Evolutionary conservation across 306 rosid species (phyloP), one percentile per base, ranked within the genome.

Genomic region (Purshia tridentata): DNA sequence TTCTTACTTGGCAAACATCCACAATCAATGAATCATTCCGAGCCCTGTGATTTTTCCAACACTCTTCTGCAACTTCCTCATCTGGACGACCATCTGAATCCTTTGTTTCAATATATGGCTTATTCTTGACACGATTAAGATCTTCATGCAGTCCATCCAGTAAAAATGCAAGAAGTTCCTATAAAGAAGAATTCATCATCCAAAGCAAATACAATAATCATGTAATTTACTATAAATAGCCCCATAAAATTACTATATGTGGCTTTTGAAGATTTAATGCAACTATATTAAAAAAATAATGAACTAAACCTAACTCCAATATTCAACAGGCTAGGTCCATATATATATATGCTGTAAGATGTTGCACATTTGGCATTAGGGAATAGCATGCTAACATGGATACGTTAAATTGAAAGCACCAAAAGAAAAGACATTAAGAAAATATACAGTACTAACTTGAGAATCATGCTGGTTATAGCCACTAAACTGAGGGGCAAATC

Each of bases 381-480:
- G 4, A 39, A 61, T 39, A 61, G 6, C 48, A 16, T 61, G 16
- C 20, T 61, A 40, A 44, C 0, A 29, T 1, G 35, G 2, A 29
- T 29, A 29, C 35, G 1, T 15, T 76, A 50, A 41, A 44, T 18
- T 46, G 54, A 76, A 29, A 83, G 49, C 62, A 22, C 39, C 39
- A 45, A 53, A 53, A 77, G 49, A 65, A 72, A 73, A 65, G 64
- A 23, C 12, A 76, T 46, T n/a, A 47, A 8, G 63, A 74, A 47
- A 83, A 52, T 46, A 52, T 51, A 53, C 60, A 60, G 79, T 59
- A 85, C 92, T 81, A 75, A 94, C 98, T 84, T 95, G 99, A 82
- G 99, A 91, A 83, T 95, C 99, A 79, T 95, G 99, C 85, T 95
- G 99, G 69, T 91, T 95, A 80, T 95, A 95, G 70, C 99, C 99